Base-by-base conservation (phyloP, 1,284 basidiomycete species). In the Cryptococcus sp. region DNA sequence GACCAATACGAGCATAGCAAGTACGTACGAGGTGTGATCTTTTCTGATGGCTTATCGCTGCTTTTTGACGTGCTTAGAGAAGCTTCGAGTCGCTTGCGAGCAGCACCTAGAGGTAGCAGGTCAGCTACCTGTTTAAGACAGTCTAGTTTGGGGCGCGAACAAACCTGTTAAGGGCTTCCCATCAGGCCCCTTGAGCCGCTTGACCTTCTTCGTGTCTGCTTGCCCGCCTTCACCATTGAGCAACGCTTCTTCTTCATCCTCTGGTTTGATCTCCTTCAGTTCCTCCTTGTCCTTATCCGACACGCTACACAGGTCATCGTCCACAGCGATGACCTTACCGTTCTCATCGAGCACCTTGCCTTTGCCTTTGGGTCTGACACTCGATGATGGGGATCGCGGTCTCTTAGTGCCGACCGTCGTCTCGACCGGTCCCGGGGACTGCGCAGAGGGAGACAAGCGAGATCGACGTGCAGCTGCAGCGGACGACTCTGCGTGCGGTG, bases 1-100 rank as follows among this genome's bases (percentile, higher is more conserved):
- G 16, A 5, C 1, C 7, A 3, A 25, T 2, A 27, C 6, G 10
- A 5, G 7, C 7, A 15, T 27, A 38, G n/a, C 8, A 20, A 35
- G 31, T 16, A 57, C 67, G 56, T n/a, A 70, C 72, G 59, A 6
- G 70, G 65, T 7, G 56, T 54, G 10, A 69, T 65, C 60, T 71
- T 70, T 51, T 68, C 70, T 19, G 59, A 59, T 17, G 63, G 56
- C 47, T 61, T 57, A 10, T 61, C 59, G n/a, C 59, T 59, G 47
- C 13, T 20, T 27, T 47, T 59, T 20, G 16, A 48, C 40, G 25
- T 7, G 23, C 11, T 52, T 3, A 38, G 31, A 35, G 5, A 5
- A 35, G 31, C 31, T 35, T 35, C 31, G 31, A 35, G 31, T 10
- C 31, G 31, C 31, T 35, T 35, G 31, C 31, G 31, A 3, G 31